Base-by-base conservation (phyloP, 805 yeast genomes). In the Sugiyamaella valdiviana region DNA sequence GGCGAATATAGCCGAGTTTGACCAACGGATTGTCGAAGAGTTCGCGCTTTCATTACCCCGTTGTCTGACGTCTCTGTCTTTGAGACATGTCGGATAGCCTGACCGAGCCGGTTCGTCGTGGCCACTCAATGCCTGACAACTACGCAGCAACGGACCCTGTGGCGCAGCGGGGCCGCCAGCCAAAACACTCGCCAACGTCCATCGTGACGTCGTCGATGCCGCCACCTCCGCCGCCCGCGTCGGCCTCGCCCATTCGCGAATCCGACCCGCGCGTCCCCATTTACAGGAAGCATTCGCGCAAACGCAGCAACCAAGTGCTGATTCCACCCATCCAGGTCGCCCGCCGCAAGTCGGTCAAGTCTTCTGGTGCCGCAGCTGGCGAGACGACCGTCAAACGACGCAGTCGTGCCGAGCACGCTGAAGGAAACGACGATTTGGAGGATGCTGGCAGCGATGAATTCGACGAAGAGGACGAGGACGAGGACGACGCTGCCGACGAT, bases 401-500 rank as follows among this genome's bases (percentile, higher is more conserved):
- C 41, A 39, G 46, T 14, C 23, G 43, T 5, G 19, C 41, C 7
- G 51, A 40, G 21, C 22, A 22, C 47, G n/a, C n/a, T n/a, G 26
- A 38, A 16, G 44, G 26, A 9, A 23, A 19, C 15, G 37, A 16
- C 23, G 47, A 12, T 12, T 6, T 29, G 9, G 21, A 39, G 16
- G 45, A 46, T 14, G 22, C 10, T 4, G 51, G 39, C 32, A 29
- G 6, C 14, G 24, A n/a, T 10, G 51, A 45, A 3, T 38, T 36
- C 12, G 46, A 41, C 19, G 47, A 36, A 21, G 36, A 26, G 16
- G 29, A 26, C 19, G 50, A 42, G 6, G 41, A 22, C 20, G 46
- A 41, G 2, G 44, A 39, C 3, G 42, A 40, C n/a, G 48, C 24
- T 14, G 46, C 35, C 5, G 50, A 39, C 58, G 98, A 91, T 64